Conservation (phyloP, 2,329 filamentous ascomycete genomes). For the Penicillium sp. region DNA sequence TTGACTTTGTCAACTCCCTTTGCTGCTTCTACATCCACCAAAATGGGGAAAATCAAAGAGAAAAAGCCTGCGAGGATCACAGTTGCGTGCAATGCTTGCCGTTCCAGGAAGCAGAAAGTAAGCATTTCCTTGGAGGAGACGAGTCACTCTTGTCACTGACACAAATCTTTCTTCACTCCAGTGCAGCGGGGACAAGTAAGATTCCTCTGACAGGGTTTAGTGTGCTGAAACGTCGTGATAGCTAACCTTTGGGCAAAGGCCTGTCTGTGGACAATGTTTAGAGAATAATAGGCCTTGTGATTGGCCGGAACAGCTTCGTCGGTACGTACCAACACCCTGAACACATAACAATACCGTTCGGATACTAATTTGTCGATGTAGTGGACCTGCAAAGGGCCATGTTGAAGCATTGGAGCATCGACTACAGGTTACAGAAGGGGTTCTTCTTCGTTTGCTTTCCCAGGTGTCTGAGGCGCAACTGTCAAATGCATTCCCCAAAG, state of each 20-base stretch:
- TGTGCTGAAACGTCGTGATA: background rate
- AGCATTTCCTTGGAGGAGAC: background rate
- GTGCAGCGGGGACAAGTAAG: conserved; percentile 47
- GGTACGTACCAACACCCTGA: conserved; percentile 27
- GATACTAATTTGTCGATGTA: conserved; percentile 17
- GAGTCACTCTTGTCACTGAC: conserved; percentile 1
- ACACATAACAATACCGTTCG: background rate
- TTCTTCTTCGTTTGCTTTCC: conserved; percentile 44
- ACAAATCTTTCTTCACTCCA: conserved; percentile 15
- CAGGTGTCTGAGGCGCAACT: conserved; percentile 39
- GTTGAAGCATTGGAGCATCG: conserved; percentile 50
- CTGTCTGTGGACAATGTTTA: conserved; percentile 41
- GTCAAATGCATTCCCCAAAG: conserved; percentile 23
- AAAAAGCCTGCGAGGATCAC: conserved; percentile 43
- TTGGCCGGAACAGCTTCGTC: conserved; percentile 45
- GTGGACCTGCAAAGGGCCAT: conserved; percentile 54
- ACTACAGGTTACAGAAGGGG: conserved; percentile 47
- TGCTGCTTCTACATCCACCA: background rate
- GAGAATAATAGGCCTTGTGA: conserved; percentile 38
- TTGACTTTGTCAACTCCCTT: background rate
- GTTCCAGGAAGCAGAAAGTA: conserved; percentile 50
- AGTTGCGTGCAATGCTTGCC: conserved; percentile 47
- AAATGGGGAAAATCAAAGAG: conserved; percentile 16
- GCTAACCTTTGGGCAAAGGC: conserved; percentile 27
- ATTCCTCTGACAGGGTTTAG: background rate